Evolutionary conservation across 164 flowering plant species (phyloP), one percentile per base, ranked within the genome.

Genomic region (Tinospora cordifolia): DNA sequence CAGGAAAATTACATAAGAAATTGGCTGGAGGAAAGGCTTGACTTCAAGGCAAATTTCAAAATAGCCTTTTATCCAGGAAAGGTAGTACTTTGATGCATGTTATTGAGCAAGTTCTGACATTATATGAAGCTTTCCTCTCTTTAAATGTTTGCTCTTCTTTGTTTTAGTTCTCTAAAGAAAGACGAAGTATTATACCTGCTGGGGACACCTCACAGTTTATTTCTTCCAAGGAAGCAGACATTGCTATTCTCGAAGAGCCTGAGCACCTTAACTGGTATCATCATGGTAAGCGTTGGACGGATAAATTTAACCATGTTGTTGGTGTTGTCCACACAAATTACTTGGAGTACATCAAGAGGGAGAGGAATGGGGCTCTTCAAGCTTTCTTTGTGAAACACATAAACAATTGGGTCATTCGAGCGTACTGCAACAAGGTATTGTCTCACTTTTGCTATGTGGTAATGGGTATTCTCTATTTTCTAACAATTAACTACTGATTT

Each of bases 41-140:
- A 97, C 71, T 94, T 94, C 74, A 90, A 87, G 80, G 82, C 98
- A 62, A 90, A 92, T 74, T 92, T 94, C 71, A 87, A 85, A 62
- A 94, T 94, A 25, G 84, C 98, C 8, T 94, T 94, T 72, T 94
- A 92, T 75, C 99, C 99, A 0, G 99, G 99, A 79, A 94, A 92
- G 97, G 99, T 94, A 83, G 12, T 27, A 72, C 10, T 67, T 27
- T 63, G 51, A 22, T 68, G 8, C 19, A 54, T 44, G 17, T 2
- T 14, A 24, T 66, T 68, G 17, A 69, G 26, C 38, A 15, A 13
- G 47, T 22, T 58, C 49, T 59, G 62, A 49, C 22, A 54, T 9
- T 26, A 63, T 8, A 10, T 71, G 21, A 13, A 49, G 11, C 36
- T 38, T 59, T 21, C 49, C 63, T 68, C 3, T 19, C 21, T 1